These are phyloP conservation scores for Panellus pusillus DNA, from an alignment of 768 basidiomycete genomes.

Conservation along the genomic window DNA sequence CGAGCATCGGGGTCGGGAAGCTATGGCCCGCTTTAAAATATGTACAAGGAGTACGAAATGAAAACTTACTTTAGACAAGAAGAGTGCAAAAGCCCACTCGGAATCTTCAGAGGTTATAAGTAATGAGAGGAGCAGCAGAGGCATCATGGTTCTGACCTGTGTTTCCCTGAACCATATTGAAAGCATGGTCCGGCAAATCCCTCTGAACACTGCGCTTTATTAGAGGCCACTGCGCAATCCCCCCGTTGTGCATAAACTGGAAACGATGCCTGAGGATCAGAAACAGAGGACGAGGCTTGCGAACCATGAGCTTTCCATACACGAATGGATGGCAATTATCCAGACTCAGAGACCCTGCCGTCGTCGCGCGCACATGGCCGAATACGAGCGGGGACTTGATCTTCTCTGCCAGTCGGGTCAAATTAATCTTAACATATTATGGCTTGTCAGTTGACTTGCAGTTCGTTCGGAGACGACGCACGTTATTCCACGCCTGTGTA, in stretches of 20 bases:
- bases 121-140: neutral
- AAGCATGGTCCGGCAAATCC: conserved; percentile 78
- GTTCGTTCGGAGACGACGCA: too few relatives aligned
- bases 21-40: conserved; percentile 37
- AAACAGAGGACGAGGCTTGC: conserved; percentile 13
- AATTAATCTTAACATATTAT: conserved; percentile 60
- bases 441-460: too few relatives aligned
- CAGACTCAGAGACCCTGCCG: conserved; percentile 85
- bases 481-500: conserved; percentile 89
- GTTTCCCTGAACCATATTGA: conserved; percentile 86
- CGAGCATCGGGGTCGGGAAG: conserved; percentile 77
- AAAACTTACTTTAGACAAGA: conserved; percentile 70
- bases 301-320: conserved; percentile 89
- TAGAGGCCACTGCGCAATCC: conserved; percentile 78
- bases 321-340: conserved; percentile 97
- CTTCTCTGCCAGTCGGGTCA: conserved; percentile 93
- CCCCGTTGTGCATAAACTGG: conserved; percentile 97
- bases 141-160: conserved; percentile 59
- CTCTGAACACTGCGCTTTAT: conserved; percentile 83
- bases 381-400: conserved; percentile 96
- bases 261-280: neutral
- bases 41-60: neutral
- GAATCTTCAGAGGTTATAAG: conserved; percentile 57
- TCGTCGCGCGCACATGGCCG: conserved; percentile 92
- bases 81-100: conserved; percentile 95